Evolutionary conservation across 2,329 filamentous ascomycete genomes (phyloP).

Genomic region (Didymella pinodella): DNA sequence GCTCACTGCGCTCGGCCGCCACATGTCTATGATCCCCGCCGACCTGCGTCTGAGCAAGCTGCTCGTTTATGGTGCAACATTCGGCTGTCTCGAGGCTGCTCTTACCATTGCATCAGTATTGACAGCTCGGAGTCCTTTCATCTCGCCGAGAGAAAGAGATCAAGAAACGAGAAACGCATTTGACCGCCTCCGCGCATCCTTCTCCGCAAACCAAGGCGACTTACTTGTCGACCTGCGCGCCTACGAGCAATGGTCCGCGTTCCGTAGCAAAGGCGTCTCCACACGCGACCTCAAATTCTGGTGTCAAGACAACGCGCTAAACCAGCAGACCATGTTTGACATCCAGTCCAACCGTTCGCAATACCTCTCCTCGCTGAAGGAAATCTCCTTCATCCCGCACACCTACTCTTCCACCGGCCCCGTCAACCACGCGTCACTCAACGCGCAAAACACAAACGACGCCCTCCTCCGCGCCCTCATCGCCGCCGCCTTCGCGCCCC

Average conservation of each 20-base stretch:
- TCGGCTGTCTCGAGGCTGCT: slow-evolving; percentile 88
- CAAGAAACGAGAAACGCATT: slow-evolving; percentile 84
- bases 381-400: slow-evolving; percentile 77
- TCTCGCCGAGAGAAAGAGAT: slow-evolving; percentile 83
- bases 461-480: slow-evolving; percentile 58
- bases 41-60: slow-evolving; percentile 93
- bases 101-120: slow-evolving; percentile 90
- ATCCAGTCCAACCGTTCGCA: slow-evolving; percentile 87
- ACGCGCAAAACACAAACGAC: slow-evolving; percentile 59
- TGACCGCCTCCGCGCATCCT: slow-evolving; percentile 76
- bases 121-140: slow-evolving; percentile 86
- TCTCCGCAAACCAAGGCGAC: slow-evolving; percentile 82
- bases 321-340: slow-evolving; percentile 82
- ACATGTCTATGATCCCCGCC: slow-evolving; percentile 93
- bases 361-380: slow-evolving; percentile 83
- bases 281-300: slow-evolving; percentile 73
- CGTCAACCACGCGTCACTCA: slow-evolving; percentile 47
- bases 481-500: slow-evolving; percentile 68
- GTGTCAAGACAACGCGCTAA: slow-evolving; percentile 87
- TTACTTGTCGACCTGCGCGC: slow-evolving; percentile 86
- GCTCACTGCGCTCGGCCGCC: slow-evolving; percentile 87
- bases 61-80: slow-evolving; percentile 93
- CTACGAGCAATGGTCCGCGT: slow-evolving; percentile 81
- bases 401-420: slow-evolving; percentile 44
- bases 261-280: slow-evolving; percentile 64